Evolutionary conservation across 164 flowering plant species (phyloP).

Genomic region (Dillenia turbinata): DNA sequence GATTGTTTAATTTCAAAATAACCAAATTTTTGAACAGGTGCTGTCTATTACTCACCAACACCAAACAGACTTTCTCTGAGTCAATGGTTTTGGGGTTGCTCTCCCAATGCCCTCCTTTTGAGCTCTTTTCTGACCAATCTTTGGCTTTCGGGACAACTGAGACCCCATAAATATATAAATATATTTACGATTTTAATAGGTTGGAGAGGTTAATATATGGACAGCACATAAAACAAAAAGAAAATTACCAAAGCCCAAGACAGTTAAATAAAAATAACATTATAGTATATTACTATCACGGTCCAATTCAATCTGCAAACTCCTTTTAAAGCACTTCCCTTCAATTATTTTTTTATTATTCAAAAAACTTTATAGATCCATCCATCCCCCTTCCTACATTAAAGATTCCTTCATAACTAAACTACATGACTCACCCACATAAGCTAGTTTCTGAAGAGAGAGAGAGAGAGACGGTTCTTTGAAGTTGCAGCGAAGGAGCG

Average conservation of each 20-base stretch:
- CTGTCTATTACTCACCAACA: no score
- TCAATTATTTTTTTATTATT: constrained; percentile 24
- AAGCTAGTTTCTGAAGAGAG: constrained; percentile 4
- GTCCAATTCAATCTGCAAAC: constrained; percentile 22
- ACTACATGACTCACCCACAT: constrained; percentile 20
- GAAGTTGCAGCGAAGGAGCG: constrained; percentile 4
- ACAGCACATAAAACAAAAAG: constrained; percentile 54
- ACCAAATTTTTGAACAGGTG: no score
- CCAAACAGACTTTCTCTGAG: no score
- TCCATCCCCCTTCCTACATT: constrained; percentile 17
- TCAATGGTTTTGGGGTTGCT: constrained; percentile 21
- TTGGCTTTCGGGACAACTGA: constrained; percentile 32
- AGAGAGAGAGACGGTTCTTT: constrained; percentile 14
- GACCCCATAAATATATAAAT: no score
- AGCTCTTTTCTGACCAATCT: constrained; percentile 38
- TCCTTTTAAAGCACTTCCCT: constrained; percentile 25
- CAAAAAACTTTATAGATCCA: constrained; percentile 42
- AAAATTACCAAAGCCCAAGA: constrained; percentile 23
- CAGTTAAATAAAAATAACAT: constrained; percentile 5
- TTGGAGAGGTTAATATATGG: constrained; percentile 1
- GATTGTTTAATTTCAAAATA: no score
- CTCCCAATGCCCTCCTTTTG: constrained; percentile 35
- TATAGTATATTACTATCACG: constrained; percentile 8
- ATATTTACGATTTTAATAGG: not conserved
- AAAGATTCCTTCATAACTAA: constrained; percentile 34